Evolutionary conservation across 345 rosid species (phyloP).

Genomic region (Pistacia vera): DNA sequence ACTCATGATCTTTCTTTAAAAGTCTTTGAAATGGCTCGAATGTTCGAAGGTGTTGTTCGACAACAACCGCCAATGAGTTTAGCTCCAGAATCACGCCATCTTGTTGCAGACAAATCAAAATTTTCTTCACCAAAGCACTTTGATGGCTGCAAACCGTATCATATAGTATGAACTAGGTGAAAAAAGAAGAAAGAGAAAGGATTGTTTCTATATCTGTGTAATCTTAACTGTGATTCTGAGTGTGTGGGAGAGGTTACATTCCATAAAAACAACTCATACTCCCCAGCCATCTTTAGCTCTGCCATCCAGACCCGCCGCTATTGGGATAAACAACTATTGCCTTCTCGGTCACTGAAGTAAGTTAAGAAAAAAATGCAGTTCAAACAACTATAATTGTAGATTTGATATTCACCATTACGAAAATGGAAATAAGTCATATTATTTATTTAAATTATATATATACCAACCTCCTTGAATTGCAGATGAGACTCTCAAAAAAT

Average conservation of each 20-base stretch:
- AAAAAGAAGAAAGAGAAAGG: too few relatives aligned
- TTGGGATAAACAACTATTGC: conserved; percentile 83
- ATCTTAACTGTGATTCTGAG: too few relatives aligned
- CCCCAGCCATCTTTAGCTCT: conserved; percentile 89
- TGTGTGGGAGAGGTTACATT: background rate
- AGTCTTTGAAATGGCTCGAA: conserved; percentile 62
- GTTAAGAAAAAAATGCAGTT: background rate
- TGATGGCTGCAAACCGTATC: conserved; percentile 60
- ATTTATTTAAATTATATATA: too few relatives aligned
- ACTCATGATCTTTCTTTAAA: conserved; percentile 37
- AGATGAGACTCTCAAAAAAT: conserved; percentile 61
- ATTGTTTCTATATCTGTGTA: background rate
- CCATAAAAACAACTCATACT: conserved; percentile 19
- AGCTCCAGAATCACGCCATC: conserved; percentile 84
- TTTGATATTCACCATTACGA: background rate
- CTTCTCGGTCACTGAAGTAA: conserved; percentile 74
- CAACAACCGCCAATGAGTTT: conserved; percentile 92
- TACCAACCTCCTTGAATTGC: conserved; percentile 62
- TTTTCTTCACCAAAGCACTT: conserved; percentile 68
- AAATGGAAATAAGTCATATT: background rate
- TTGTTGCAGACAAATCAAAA: conserved; percentile 60
- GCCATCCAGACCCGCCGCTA: conserved; percentile 92
- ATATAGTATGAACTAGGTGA: background rate
- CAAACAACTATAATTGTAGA: background rate
- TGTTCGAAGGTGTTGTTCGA: conserved; percentile 75